Conservation (phyloP, 768 basidiomycete genomes). For the Kwoniella mangroviensis region DNA sequence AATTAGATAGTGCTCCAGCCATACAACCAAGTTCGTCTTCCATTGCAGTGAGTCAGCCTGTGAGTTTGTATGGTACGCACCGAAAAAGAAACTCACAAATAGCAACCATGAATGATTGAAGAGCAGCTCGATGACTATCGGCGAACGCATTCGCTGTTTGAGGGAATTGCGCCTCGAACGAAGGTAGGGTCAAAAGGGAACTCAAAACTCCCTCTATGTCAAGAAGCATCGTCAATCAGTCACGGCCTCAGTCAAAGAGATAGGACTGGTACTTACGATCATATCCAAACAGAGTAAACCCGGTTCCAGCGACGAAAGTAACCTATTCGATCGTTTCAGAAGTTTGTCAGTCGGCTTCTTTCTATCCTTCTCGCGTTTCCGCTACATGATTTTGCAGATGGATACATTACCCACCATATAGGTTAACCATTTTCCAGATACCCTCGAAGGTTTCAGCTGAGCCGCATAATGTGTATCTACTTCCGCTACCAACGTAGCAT, state of each 20-base stretch:
- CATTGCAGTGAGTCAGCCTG: conserved; percentile 2
- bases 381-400: neutral
- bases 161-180: conserved; percentile 69
- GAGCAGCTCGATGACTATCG: conserved; percentile 59
- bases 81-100: conserved; percentile 64
- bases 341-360: neutral
- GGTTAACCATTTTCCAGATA: conserved; percentile 1
- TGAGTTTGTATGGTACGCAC: too few relatives aligned
- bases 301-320: conserved; percentile 16
- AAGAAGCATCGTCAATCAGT: neutral
- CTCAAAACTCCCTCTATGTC: conserved; percentile 63
- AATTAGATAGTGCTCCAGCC: conserved; percentile 67
- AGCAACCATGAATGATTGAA: conserved; percentile 68
- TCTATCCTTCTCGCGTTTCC: neutral
- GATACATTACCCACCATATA: conserved; percentile 3
- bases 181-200: conserved; percentile 66
- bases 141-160: conserved; percentile 62
- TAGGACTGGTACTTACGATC: conserved; percentile 63
- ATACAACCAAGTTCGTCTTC: conserved; percentile 70
- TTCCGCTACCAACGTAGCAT: conserved; percentile 5
- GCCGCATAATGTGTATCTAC: conserved; percentile 16
- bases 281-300: conserved; percentile 65
- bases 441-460: conserved; percentile 8
- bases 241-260: neutral
- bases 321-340: neutral